These are phyloP conservation scores for Plantago elongata DNA, from an alignment of 257 asterid species.

Conservation along the genomic window DNA sequence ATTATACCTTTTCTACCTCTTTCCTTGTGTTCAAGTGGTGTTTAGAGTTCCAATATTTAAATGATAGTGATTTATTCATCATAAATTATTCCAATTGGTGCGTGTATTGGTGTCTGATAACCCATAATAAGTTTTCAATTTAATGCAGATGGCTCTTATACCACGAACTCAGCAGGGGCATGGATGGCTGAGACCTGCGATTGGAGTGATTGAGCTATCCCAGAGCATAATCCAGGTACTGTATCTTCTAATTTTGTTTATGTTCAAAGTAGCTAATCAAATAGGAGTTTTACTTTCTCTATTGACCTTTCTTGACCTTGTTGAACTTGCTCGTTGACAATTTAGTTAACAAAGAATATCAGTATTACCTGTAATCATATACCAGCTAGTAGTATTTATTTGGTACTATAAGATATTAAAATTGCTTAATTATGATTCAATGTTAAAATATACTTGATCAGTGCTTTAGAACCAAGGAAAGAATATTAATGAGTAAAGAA, in stretches of 20 bases:
- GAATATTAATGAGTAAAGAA: too few species aligned
- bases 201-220: slow-evolving; percentile 90
- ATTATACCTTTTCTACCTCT: slow-evolving; percentile 7
- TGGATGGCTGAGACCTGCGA: slow-evolving; percentile 99
- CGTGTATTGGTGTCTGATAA: slow-evolving; percentile 13
- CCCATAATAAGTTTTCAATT: slow-evolving; percentile 12
- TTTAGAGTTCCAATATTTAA: background rate
- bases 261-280: slow-evolving; percentile 10
- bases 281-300: slow-evolving; percentile 1
- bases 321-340: background rate
- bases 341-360: too few species aligned
- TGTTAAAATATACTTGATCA: too few species aligned
- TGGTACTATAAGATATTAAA: too few species aligned
- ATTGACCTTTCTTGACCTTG: slow-evolving; percentile 1
- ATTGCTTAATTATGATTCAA: background rate
- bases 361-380: too few species aligned
- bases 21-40: slow-evolving; percentile 4
- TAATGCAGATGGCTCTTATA: slow-evolving; percentile 78
- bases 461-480: too few species aligned
- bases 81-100: background rate
- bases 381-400: too few species aligned
- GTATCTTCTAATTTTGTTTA: slow-evolving; percentile 8
- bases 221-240: slow-evolving; percentile 90
- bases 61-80: slow-evolving; percentile 6
- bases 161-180: slow-evolving; percentile 86